Evolutionary conservation across 2,329 filamentous ascomycete genomes (phyloP), one percentile per base, ranked within the genome.

Genomic region (Xylariaceae sp.): DNA sequence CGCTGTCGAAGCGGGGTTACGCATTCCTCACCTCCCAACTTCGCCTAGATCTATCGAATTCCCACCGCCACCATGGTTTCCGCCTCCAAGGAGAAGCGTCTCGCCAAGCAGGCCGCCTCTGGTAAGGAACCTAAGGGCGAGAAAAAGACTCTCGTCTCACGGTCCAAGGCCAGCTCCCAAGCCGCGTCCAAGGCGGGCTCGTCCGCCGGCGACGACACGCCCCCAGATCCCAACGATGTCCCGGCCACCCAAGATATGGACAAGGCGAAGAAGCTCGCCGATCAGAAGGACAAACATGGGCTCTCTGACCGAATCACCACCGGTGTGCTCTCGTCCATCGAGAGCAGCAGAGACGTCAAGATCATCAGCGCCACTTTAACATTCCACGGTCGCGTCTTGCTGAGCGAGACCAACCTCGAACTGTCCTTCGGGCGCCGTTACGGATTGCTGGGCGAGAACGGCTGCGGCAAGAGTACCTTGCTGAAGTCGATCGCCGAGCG

Each of bases 241-340:
- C 75, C 81, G 44, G 82, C 81, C 39, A 86, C 80, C 47, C 71
- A 77, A 39, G 74, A 70, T 50, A 65, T 81, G 61, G 79, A 83
- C 48, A 82, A 83, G 57, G 80, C 95, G 46, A 83, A 88, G 69
- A 88, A 88, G 59, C 75, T 98, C 48, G 80, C 84, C 28, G 73
- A 89, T 35, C 93, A 98, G 69, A 83, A 94, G 75, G 92, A 98
- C 68, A 85, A 94, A 68, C 78, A 94, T 59, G 92, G 92, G 56
- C 74, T 98, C 46, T 96, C 92, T 11, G 92, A 98, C 65, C 84
- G 92, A 63, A 92, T 98, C 61, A 98, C 93, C 41, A 98, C 92
- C 40, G 92, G 92, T 76, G 92, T 98, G 36, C 72, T 98, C 43
- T 74, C 89, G 23, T 98, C 92, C 28, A 77, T 90, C 44, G 64